A percentile compares a stretch with the other conserved stretches of the same genome.
Conservation (phyloP, 306 rosid genomes). For the Vigna nakashimae region DNA sequence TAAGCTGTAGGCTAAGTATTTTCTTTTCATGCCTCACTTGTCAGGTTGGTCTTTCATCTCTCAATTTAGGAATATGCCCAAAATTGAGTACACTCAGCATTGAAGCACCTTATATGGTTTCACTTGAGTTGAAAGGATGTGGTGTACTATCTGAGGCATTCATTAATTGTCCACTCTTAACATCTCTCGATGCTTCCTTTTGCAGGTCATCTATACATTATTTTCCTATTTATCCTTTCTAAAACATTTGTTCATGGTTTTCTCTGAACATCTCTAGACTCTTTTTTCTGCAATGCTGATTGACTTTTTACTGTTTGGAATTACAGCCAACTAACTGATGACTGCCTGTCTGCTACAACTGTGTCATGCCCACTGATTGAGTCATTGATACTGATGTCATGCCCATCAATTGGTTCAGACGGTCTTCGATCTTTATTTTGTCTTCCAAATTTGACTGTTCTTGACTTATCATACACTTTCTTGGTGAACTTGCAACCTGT, state of each 20-base stretch:
- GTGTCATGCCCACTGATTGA: constrained; percentile 75
- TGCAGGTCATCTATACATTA: constrained; percentile 71
- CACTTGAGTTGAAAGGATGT: constrained; percentile 89
- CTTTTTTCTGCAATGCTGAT: constrained; percentile 69
- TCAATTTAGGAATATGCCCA: constrained; percentile 90
- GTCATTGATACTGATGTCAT: constrained; percentile 81
- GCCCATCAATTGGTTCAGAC: constrained; percentile 66
- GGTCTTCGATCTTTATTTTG: constrained; percentile 68
- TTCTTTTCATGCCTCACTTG: constrained; percentile 27
- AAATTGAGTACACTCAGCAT: constrained; percentile 71
- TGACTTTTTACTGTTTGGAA: constrained; percentile 36
- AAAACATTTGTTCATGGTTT: constrained; percentile 70
- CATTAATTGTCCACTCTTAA: constrained; percentile 75
- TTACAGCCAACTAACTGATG: constrained; percentile 78
- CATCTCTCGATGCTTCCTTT: constrained; percentile 86
- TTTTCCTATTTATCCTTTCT: constrained; percentile 38
- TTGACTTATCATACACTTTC: constrained; percentile 87
- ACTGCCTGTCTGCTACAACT: constrained; percentile 80
- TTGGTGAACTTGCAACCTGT: constrained; percentile 79
- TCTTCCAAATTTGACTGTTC: constrained; percentile 67
- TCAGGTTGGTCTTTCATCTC: constrained; percentile 83
- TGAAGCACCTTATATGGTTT: constrained; percentile 72
- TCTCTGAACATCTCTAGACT: constrained; percentile 75
- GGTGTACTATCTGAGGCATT: constrained; percentile 81
- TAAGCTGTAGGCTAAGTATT: constrained; percentile 15